A percentile compares a stretch with the other conserved stretches of the same genome.
Evolutionary conservation across 495 filamentous ascomycete genomes (phyloP).

Genomic region (Hyaloscypha variabilis): DNA sequence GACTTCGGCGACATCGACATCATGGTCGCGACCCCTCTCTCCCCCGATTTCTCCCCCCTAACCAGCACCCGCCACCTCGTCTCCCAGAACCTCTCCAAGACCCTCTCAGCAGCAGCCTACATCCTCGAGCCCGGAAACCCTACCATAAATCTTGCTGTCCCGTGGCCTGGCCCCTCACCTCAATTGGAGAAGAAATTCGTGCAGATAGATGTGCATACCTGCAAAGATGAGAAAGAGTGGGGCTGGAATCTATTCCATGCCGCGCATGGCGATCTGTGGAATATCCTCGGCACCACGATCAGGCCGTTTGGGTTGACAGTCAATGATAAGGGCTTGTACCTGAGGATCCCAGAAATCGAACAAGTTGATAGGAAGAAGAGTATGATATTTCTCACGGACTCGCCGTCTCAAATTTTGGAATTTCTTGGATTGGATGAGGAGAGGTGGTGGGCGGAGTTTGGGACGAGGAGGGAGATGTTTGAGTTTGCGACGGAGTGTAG

Average conservation of each 20-base stretch:
- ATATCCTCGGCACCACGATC: slow-evolving; percentile 62
- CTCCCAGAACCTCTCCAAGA: slow-evolving; percentile 24
- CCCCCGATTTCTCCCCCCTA: slow-evolving; percentile 4
- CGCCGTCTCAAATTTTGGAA: slow-evolving; percentile 52
- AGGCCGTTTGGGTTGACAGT: slow-evolving; percentile 63
- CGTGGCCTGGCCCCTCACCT: slow-evolving; percentile 42
- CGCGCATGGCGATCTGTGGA: slow-evolving; percentile 68
- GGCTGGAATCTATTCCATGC: slow-evolving; percentile 64
- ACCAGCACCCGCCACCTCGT: slow-evolving; percentile 14
- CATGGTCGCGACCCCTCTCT: slow-evolving; percentile 46
- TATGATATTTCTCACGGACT: slow-evolving; percentile 56
- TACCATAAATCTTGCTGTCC: slow-evolving; percentile 48
- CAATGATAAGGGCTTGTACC: slow-evolving; percentile 58
- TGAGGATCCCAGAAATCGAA: slow-evolving; percentile 68
- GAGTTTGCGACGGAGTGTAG: slow-evolving; percentile 53
- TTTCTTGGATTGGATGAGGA: slow-evolving; percentile 59
- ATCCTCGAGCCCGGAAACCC: slow-evolving; percentile 34
- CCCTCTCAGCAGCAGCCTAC: slow-evolving; percentile 35
- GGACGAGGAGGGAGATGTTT: slow-evolving; percentile 54
- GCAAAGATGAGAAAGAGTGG: slow-evolving; percentile 40
- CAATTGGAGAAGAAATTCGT: slow-evolving; percentile 42
- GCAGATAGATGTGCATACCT: slow-evolving; percentile 67
- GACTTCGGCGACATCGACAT: slow-evolving; percentile 65
- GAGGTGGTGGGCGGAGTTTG: slow-evolving; percentile 49
- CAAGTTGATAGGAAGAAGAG: slow-evolving; percentile 51